These are phyloP conservation scores for Dalechampia spathulata DNA, from an alignment of 441 rosid genomes.

Conservation along the genomic window DNA sequence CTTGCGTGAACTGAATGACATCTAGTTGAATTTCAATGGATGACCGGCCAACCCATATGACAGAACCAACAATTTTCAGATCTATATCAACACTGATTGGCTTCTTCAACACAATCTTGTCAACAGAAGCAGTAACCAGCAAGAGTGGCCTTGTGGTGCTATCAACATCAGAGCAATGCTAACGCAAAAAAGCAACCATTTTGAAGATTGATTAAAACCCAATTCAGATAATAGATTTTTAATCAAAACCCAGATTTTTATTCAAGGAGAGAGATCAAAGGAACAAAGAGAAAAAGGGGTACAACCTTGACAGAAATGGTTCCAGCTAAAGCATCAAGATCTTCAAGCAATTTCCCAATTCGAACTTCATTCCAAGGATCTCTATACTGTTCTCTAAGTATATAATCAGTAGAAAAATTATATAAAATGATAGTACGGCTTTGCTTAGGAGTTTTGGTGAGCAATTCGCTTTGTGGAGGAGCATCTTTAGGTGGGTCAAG, in stretches of 20 bases:
- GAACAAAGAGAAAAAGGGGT: background rate
- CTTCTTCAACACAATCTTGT: conserved; percentile 64
- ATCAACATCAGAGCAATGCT: conserved; percentile 72
- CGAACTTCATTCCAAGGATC: conserved; percentile 89
- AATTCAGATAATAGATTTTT: background rate
- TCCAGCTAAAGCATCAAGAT: conserved; percentile 90
- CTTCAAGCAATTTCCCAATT: conserved; percentile 78
- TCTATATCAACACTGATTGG: conserved; percentile 54
- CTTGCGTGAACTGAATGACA: conserved; percentile 49
- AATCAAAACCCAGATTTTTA: background rate
- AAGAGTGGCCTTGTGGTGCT: conserved; percentile 49
- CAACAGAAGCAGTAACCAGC: conserved; percentile 89
- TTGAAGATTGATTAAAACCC: background rate
- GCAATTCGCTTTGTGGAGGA: conserved; percentile 66
- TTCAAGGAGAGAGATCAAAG: no score
- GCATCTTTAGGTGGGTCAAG: conserved; percentile 76
- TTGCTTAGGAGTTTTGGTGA: conserved; percentile 48
- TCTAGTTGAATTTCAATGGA: conserved; percentile 79
- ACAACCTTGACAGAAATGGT: conserved; percentile 82
- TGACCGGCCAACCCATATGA: conserved; percentile 80
- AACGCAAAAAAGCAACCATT: conserved; percentile 6
- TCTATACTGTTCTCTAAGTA: conserved; percentile 71
- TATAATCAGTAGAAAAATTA: conserved; percentile 56
- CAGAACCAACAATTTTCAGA: conserved; percentile 59
- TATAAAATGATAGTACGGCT: conserved; percentile 64